Evolutionary conservation across 179 eudicot species (phyloP), one percentile per base, ranked within the genome.

Genomic region (Silene vulgaris): DNA sequence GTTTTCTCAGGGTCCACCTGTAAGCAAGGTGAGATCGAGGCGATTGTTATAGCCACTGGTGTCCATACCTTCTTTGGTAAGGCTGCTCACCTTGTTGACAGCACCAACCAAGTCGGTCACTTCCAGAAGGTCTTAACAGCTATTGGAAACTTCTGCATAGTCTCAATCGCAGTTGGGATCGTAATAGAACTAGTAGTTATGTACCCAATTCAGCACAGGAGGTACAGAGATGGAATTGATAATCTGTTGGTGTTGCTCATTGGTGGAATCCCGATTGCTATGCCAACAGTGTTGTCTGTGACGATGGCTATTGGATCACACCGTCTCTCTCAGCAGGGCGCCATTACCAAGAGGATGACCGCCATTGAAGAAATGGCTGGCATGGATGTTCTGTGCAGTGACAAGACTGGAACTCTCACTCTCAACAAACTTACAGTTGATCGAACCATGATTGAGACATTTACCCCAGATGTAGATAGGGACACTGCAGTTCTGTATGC

Each of bases 231-330:
- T 69, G 97, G 97, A 48, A 89, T 92, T 77, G 97, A 92, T 77
- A 92, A 90, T 74, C 80, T 92, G 28, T 66, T 92, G 82, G 97
- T 92, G 71, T 87, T 92, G 80, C 90, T 92, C 67, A 92, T 92
- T 75, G 97, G 97, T 64, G 97, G 97, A 40, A 92, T 90, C 67
- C 97, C 97, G 0, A 92, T 92, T 70, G 97, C 97, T 48, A 92
- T 92, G 97, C 97, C 97, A 4, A 92, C 97, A 0, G 97, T 92
- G 14, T 78, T 92, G 78, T 92, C 97, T 1, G 97, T 92, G 48
- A 92, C 97, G 2, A 92, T 92, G 97, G 97, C 97, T 1, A 92
- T 92, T 68, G 97, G 97, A 61, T 92, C 97, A 32, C 97, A 92
- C 72, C 84, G 90, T 19, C 75, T 92, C 59, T 90, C 97, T 6